Percentiles rank a stretch among this genome's conserved stretches.
phyloP scores from a whole-genome alignment of 805 yeast genomes.

The Clavispora fructus region DNA sequence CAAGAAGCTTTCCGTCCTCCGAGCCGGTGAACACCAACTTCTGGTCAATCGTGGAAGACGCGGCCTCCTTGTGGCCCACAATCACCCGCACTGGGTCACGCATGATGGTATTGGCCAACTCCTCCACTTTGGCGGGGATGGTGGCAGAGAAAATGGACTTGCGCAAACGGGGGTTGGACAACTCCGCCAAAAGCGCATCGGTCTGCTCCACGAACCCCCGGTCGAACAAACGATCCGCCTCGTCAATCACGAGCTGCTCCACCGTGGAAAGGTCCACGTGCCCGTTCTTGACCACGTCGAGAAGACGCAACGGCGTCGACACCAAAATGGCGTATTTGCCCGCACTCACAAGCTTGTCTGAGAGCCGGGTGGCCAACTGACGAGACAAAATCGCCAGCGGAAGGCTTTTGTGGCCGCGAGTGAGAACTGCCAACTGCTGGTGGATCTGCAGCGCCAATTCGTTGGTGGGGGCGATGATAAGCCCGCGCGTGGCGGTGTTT shows the following conservation, averaged over 20 bases:
- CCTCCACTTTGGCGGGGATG: conserved; percentile 88
- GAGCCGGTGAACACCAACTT: conserved; percentile 80
- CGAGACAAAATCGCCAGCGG: conserved; percentile 65
- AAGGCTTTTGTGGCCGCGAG: conserved; percentile 47
- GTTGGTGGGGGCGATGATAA: conserved; percentile 89
- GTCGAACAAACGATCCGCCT: conserved; percentile 91
- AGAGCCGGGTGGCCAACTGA: conserved; percentile 62
- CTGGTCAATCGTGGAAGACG: conserved; percentile 78
- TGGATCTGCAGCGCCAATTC: conserved; percentile 87
- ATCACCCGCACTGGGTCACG: conserved; percentile 77
- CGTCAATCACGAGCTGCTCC: conserved; percentile 82
- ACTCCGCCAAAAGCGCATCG: conserved; percentile 68
- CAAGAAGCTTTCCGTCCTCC: conserved; percentile 92
- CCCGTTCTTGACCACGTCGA: conserved; percentile 66
- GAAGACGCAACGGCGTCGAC: conserved; percentile 83
- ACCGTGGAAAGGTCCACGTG: conserved; percentile 58
- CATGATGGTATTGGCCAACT: conserved; percentile 82
- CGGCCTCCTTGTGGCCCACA: conserved; percentile 92
- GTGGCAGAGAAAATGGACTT: conserved; percentile 93
- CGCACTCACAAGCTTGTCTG: conserved; percentile 52
- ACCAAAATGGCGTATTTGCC: conserved; percentile 75
- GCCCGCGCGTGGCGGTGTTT: conserved; percentile 57
- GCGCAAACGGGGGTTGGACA: conserved; percentile 47
- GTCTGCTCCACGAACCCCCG: conserved; percentile 85
- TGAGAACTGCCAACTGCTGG: conserved; percentile 57